phyloP scores from a whole-genome alignment of 1,139 yeast species.

The Diutina ranongensis region DNA sequence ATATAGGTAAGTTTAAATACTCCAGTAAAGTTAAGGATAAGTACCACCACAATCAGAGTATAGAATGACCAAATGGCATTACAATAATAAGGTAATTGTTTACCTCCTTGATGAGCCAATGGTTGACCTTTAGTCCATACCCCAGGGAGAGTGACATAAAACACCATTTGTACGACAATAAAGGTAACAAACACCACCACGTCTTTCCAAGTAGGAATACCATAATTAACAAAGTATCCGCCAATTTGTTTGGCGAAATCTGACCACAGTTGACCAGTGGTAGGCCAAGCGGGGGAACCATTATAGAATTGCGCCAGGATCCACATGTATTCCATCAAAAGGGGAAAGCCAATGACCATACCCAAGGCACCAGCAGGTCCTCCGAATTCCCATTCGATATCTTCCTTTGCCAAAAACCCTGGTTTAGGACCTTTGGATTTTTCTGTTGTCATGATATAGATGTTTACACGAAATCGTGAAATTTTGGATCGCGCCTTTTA shows the following conservation, averaged over 20 bases:
- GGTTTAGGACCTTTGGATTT: slow-evolving; percentile 4
- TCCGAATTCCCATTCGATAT: slow-evolving; percentile 78
- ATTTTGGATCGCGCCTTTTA: no score
- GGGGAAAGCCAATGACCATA: slow-evolving; percentile 91
- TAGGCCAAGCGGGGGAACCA: slow-evolving; percentile 65
- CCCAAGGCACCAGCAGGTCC: slow-evolving; percentile 87
- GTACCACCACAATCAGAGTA: slow-evolving; percentile 44
- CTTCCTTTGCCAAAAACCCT: slow-evolving; percentile 25
- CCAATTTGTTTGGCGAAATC: slow-evolving; percentile 40
- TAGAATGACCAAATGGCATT: slow-evolving; percentile 85
- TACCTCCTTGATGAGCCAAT: slow-evolving; percentile 63
- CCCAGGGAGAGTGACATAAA: slow-evolving; percentile 88
- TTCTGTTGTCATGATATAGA: neutral
- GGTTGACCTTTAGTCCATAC: slow-evolving; percentile 94
- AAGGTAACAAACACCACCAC: slow-evolving; percentile 65
- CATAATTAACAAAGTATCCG: slow-evolving; percentile 39
- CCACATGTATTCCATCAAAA: slow-evolving; percentile 96
- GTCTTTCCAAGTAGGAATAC: slow-evolving; percentile 56
- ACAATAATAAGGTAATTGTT: slow-evolving; percentile 84
- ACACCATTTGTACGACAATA: slow-evolving; percentile 55
- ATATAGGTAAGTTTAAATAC: slow-evolving; percentile 49
- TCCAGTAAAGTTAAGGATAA: slow-evolving; percentile 61
- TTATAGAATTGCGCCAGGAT: slow-evolving; percentile 70
- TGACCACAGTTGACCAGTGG: slow-evolving; percentile 42
- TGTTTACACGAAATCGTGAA: neutral